phyloP scores from a whole-genome alignment of 1,284 basidiomycete genomes.

The Leccinum cinnamomeum region DNA sequence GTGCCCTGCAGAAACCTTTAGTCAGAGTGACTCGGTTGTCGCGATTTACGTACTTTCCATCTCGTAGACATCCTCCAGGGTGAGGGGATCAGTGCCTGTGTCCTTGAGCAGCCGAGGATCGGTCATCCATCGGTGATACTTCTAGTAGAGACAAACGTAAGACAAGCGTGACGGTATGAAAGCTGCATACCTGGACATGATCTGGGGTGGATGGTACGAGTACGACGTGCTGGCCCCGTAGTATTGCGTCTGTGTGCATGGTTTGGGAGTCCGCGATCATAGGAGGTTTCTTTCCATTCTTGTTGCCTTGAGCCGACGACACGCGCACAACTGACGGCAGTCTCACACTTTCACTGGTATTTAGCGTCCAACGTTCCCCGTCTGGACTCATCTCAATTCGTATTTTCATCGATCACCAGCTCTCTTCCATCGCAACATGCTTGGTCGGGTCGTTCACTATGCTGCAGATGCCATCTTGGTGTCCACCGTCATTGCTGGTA shows the following conservation, averaged over 20 bases:
- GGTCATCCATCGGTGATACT: slow-evolving; percentile 92
- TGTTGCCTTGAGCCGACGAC: slow-evolving; percentile 8
- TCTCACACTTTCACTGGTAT: background rate
- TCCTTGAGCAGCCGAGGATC: slow-evolving; percentile 70
- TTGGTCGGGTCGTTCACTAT: slow-evolving; percentile 85
- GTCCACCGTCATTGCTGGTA: slow-evolving; percentile 88
- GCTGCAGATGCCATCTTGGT: slow-evolving; percentile 83
- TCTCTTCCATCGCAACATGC: slow-evolving; percentile 45
- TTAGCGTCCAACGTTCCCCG: background rate
- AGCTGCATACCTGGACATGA: slow-evolving; percentile 57
- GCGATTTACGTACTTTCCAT: slow-evolving; percentile 79
- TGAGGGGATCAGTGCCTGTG: slow-evolving; percentile 87
- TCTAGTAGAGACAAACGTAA: slow-evolving; percentile 43
- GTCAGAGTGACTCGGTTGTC: background rate
- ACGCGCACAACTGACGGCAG: background rate
- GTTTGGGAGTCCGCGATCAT: background rate
- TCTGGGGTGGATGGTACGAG: slow-evolving; percentile 73
- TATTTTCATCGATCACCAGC: background rate
- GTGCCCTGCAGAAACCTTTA: slow-evolving; percentile 50
- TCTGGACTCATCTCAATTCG: slow-evolving; percentile 1
- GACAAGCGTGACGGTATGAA: background rate
- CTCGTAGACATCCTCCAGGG: slow-evolving; percentile 81
- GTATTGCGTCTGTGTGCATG: slow-evolving; percentile 34
- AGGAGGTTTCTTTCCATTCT: slow-evolving; percentile 25
- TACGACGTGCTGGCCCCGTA: slow-evolving; percentile 63